Conservation (phyloP, 1,284 basidiomycete genomes). For the Porogramme epimiltina region DNA sequence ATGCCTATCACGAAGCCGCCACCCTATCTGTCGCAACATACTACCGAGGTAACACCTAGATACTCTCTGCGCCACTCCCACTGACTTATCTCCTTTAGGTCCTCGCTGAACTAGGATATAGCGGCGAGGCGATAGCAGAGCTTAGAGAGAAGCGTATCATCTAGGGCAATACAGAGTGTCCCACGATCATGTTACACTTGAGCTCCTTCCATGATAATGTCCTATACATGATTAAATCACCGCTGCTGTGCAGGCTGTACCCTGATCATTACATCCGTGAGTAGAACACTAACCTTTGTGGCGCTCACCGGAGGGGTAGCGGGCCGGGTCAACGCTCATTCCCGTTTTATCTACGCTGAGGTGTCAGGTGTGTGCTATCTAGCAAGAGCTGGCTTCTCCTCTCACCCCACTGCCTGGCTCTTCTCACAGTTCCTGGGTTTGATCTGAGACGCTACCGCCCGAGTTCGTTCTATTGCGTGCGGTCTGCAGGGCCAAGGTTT, state of each 20-base stretch:
- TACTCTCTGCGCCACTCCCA: neutral
- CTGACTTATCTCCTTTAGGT: slow-evolving; percentile 44
- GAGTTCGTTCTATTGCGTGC: too few species aligned
- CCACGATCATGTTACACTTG: too few species aligned
- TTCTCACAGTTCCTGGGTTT: slow-evolving; percentile 2
- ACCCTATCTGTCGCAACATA: slow-evolving; percentile 86
- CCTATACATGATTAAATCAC: too few species aligned
- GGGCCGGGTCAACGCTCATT: neutral
- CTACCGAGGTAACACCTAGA: slow-evolving; percentile 57
- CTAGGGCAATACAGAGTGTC: slow-evolving; percentile 30
- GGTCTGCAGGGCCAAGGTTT: too few species aligned
- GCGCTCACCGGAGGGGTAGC: neutral
- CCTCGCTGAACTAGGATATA: slow-evolving; percentile 72
- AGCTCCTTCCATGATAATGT: too few species aligned
- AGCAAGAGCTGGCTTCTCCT: too few species aligned
- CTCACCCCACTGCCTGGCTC: neutral
- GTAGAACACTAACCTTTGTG: neutral
- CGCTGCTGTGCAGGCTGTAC: too few species aligned
- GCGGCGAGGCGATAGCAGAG: slow-evolving; percentile 50
- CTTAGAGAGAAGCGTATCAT: slow-evolving; percentile 58
- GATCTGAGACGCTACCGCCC: neutral
- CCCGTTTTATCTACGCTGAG: neutral
- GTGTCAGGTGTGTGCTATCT: neutral
- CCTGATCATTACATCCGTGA: too few species aligned
- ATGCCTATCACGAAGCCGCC: slow-evolving; percentile 78